A percentile compares a stretch with the other conserved stretches of the same genome.
These are phyloP conservation scores for Exophiala oligosperma DNA, from an alignment of 2,329 filamentous ascomycete species.

Conservation along the genomic window DNA sequence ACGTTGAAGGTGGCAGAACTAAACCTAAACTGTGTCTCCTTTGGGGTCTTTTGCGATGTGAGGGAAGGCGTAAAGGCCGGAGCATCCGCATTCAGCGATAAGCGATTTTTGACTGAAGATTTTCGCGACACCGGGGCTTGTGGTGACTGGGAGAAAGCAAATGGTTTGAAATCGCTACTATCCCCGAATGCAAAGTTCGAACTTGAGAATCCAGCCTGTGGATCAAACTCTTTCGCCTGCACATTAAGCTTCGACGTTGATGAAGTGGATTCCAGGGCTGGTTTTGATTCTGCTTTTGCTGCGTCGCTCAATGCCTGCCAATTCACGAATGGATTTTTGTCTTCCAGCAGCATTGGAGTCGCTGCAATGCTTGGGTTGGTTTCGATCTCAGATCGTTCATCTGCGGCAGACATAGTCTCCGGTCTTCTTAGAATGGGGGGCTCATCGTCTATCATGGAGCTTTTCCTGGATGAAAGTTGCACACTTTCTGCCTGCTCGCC, in stretches of 20 bases:
- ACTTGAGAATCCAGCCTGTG: constrained; percentile 52
- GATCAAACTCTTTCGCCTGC: constrained; percentile 77
- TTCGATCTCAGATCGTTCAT: constrained; percentile 54
- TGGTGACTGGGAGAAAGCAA: constrained; percentile 3
- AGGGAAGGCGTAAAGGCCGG: constrained; percentile 66
- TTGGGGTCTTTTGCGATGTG: constrained; percentile 9
- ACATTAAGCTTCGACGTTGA: constrained; percentile 82
- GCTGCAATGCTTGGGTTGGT: constrained; percentile 73
- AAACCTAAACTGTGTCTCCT: constrained; percentile 21
- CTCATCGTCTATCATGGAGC: constrained; percentile 43
- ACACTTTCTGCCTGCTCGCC: constrained; percentile 26
- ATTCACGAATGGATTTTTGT: constrained; percentile 26
- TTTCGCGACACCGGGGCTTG: constrained; percentile 2
- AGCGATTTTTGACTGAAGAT: constrained; percentile 3
- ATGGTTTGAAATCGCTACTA: constrained; percentile 37
- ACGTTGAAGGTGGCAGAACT: constrained; percentile 67
- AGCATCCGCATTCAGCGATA: constrained; percentile 65
- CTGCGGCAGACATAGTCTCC: constrained; percentile 24
- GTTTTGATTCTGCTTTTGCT: constrained; percentile 23
- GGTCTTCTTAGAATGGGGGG: constrained; percentile 28
- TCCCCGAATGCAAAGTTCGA: constrained; percentile 44
- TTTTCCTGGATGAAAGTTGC: constrained; percentile 30
- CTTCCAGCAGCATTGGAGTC: constrained; percentile 58
- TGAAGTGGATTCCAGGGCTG: constrained; percentile 38
- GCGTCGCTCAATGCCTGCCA: constrained; percentile 26